phyloP scores from a whole-genome alignment of 2,329 filamentous ascomycete genomes.

The Penicillium sp. region DNA sequence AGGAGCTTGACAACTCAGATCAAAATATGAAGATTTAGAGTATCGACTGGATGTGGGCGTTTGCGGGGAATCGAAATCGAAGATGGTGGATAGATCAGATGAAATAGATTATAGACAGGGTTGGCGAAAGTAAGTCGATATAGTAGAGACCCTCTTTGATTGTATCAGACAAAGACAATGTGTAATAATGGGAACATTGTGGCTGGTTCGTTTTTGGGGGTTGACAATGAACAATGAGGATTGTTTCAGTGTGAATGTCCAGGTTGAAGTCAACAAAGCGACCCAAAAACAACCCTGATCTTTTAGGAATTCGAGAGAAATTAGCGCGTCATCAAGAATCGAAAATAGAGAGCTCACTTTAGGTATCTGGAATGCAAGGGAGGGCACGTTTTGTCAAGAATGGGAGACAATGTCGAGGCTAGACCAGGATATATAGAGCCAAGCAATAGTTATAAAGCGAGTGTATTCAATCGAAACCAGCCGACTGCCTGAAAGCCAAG shows the following conservation, averaged over 20 bases:
- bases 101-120: background rate
- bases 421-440: background rate
- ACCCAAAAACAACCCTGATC: constrained; percentile 1
- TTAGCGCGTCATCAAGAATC: constrained; percentile 1
- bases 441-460: background rate
- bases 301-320: constrained; percentile 3
- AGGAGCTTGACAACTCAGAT: background rate
- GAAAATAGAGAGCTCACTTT: background rate
- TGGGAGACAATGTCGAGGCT: background rate
- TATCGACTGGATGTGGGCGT: background rate
- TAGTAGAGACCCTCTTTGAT: constrained; percentile 1
- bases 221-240: constrained; percentile 1
- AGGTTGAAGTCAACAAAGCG: constrained; percentile 4
- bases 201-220: background rate
- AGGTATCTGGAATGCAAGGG: constrained; percentile 2
- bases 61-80: constrained; percentile 6
- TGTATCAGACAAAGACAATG: constrained; percentile 6
- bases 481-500: background rate
- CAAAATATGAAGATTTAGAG: background rate
- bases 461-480: background rate
- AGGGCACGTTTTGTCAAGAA: background rate
- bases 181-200: constrained; percentile 3
- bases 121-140: background rate
- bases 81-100: background rate
- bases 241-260: background rate